Conservation (phyloP, 306 rosid species). For the Coriaria nepalensis region DNA sequence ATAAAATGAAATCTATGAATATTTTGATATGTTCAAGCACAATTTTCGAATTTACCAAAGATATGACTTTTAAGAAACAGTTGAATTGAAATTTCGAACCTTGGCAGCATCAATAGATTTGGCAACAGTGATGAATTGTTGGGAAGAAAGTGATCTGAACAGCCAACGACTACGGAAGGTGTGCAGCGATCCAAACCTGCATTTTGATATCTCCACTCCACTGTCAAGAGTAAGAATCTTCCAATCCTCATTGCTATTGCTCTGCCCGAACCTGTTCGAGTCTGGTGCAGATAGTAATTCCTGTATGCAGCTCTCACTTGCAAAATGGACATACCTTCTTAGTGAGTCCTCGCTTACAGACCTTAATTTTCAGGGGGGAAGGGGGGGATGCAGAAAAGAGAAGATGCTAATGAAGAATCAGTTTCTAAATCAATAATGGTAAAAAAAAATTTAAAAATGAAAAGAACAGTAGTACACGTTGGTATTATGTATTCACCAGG, state of each 20-base stretch:
- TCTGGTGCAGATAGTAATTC: constrained; percentile 71
- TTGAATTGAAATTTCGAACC: constrained; percentile 21
- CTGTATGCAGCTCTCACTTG: constrained; percentile 75
- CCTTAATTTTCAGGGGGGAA: constrained; percentile 22
- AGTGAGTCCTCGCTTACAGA: constrained; percentile 80
- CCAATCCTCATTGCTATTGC: constrained; percentile 38
- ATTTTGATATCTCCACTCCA: constrained; percentile 69
- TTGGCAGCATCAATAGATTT: constrained; percentile 88
- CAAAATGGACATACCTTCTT: constrained; percentile 62
- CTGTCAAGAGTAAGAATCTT: constrained; percentile 48
- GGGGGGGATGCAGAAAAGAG: neutral
- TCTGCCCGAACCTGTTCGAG: constrained; percentile 17
- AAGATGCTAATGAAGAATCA: constrained; percentile 1
- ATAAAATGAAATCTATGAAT: neutral
- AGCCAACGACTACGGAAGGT: constrained; percentile 73
- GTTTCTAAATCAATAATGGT: neutral
- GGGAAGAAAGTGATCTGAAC: constrained; percentile 53
- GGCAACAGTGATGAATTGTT: constrained; percentile 70
- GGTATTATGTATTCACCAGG: constrained; percentile 37
- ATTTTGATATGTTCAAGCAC: too few species aligned
- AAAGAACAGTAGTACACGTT: neutral
- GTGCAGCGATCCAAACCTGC: constrained; percentile 63
- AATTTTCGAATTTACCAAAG: too few species aligned
- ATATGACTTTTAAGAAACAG: too few species aligned
- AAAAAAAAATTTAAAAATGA: neutral